Evolutionary conservation across 331 rosid species (phyloP).

Genomic region (Pyrus hybrid): DNA sequence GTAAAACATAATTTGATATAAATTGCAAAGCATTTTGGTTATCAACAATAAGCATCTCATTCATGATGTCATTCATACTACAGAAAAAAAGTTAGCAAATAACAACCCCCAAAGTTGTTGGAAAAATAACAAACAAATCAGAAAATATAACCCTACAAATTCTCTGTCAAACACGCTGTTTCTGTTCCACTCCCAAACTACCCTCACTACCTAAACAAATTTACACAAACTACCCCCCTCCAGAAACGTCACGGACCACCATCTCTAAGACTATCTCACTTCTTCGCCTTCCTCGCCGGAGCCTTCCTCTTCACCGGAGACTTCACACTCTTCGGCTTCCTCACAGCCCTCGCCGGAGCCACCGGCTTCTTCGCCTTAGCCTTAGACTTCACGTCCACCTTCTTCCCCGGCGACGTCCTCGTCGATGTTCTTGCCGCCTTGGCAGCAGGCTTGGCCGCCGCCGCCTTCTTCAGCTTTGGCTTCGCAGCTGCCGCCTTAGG

Average conservation of each 20-base stretch:
- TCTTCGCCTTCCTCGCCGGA: slow-evolving; percentile 41
- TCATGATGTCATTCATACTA: not conserved
- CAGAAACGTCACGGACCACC: not conserved
- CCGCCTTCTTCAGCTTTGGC: slow-evolving; percentile 4
- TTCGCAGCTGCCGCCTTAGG: not conserved
- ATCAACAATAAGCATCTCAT: not conserved
- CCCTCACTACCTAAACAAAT: not conserved
- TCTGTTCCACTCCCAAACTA: not conserved
- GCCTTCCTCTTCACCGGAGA: slow-evolving; percentile 51
- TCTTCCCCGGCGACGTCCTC: slow-evolving; percentile 26
- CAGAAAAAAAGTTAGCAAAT: not conserved
- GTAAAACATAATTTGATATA: not conserved
- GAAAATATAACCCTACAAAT: not conserved
- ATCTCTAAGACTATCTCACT: slow-evolving; percentile 15
- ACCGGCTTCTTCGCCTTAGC: slow-evolving; percentile 20
- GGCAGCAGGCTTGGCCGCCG: not conserved
- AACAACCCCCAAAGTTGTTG: not conserved
- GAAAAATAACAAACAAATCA: not conserved
- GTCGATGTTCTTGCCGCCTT: slow-evolving; percentile 18
- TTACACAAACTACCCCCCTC: slow-evolving; percentile 14
- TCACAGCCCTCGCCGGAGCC: slow-evolving; percentile 16
- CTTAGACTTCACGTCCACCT: not conserved
- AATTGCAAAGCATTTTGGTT: not conserved
- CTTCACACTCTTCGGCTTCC: slow-evolving; percentile 50
- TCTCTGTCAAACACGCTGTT: not conserved